Evolutionary conservation across 805 yeast species (phyloP).

Genomic region (Candida vaughaniae): DNA sequence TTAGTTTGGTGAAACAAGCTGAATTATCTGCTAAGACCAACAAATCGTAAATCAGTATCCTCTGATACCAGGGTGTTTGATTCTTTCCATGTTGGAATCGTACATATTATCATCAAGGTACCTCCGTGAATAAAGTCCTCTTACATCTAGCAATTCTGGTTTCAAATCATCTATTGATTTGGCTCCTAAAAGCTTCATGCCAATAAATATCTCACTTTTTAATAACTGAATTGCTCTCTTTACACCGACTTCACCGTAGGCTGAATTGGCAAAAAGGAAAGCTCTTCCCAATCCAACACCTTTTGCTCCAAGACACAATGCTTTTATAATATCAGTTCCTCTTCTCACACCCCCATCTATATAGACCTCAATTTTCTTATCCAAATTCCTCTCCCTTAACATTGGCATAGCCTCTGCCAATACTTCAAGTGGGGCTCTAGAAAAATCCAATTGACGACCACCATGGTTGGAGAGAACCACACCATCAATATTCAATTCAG

Average conservation of each 20-base stretch:
- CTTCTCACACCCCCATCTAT: slow-evolving; percentile 71
- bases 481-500: slow-evolving; percentile 69
- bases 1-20: slow-evolving; percentile 35
- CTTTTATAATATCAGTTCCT: slow-evolving; percentile 65
- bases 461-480: slow-evolving; percentile 86
- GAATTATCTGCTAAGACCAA: slow-evolving; percentile 29
- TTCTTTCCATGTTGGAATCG: neutral
- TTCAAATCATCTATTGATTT: slow-evolving; percentile 52
- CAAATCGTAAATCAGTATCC: slow-evolving; percentile 9
- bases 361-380: slow-evolving; percentile 50
- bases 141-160: slow-evolving; percentile 18
- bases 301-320: slow-evolving; percentile 66
- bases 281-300: slow-evolving; percentile 73
- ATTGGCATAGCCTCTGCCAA: slow-evolving; percentile 67
- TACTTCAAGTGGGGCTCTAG: slow-evolving; percentile 75
- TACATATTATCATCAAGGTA: neutral
- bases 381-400: slow-evolving; percentile 44
- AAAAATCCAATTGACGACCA: slow-evolving; percentile 81
- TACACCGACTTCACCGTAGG: slow-evolving; percentile 66
- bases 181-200: slow-evolving; percentile 80
- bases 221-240: slow-evolving; percentile 57
- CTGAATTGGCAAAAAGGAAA: slow-evolving; percentile 59
- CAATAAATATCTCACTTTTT: slow-evolving; percentile 70
- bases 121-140: neutral
- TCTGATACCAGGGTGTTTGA: neutral